Evolutionary conservation across 2,329 filamentous ascomycete genomes (phyloP).

Genomic region (Hymenoscyphus fraxineus): DNA sequence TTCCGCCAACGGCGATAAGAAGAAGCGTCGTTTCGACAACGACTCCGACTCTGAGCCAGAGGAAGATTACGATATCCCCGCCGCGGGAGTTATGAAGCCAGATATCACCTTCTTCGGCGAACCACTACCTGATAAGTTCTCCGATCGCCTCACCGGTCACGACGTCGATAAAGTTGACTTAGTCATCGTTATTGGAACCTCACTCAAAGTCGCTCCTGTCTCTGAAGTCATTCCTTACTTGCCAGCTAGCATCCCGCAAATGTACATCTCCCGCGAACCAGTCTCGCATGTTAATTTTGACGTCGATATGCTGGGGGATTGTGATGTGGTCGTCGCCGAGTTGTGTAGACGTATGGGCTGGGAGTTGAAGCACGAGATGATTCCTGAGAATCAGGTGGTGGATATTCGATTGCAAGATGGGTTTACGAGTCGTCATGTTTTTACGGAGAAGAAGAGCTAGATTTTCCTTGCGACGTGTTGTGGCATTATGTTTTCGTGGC

Average conservation of each 20-base stretch:
- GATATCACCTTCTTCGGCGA: conserved; percentile 99
- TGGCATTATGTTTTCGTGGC: neutral
- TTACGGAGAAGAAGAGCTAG: conserved; percentile 28
- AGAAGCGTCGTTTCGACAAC: conserved; percentile 28
- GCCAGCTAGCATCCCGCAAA: conserved; percentile 76
- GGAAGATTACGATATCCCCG: conserved; percentile 60
- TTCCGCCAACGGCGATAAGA: conserved; percentile 48
- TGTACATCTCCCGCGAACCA: conserved; percentile 82
- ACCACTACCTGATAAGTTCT: conserved; percentile 78
- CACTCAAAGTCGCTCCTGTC: conserved; percentile 91
- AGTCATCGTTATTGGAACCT: conserved; percentile 93
- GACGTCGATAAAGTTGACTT: conserved; percentile 81
- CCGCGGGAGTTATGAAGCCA: conserved; percentile 84
- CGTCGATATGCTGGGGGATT: conserved; percentile 92
- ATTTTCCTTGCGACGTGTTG: neutral
- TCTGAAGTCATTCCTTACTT: conserved; percentile 83
- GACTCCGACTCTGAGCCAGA: conserved; percentile 44
- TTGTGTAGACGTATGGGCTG: conserved; percentile 78
- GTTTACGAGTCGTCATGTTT: conserved; percentile 43
- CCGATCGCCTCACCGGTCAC: conserved; percentile 71
- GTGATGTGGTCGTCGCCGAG: conserved; percentile 85
- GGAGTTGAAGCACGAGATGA: conserved; percentile 78
- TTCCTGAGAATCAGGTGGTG: conserved; percentile 62
- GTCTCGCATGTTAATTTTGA: conserved; percentile 92
- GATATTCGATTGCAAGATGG: conserved; percentile 50